Base-by-base conservation (phyloP, 2,329 filamentous ascomycete species). In the Botryotinia globosa region DNA sequence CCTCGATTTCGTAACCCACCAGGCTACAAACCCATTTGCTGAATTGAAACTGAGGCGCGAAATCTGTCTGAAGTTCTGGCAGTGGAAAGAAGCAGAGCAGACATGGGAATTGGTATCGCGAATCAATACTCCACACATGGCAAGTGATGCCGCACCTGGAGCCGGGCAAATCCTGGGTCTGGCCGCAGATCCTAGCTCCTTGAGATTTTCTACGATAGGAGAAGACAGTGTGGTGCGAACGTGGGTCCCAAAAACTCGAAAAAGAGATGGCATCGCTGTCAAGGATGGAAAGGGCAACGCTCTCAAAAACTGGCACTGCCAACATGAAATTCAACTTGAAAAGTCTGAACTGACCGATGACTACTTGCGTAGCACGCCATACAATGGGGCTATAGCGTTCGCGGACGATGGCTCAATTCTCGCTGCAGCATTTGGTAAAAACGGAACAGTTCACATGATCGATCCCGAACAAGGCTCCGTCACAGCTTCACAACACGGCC, bases 21-120 rank as follows among this genome's bases (percentile, higher is more conserved):
- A 84, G 32, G 82, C 81, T 58, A 82, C 80, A n/a, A 80, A 81
- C 69, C 82, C 79, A 74, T 84, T 82, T 76, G 85, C 83, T 69
- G 85, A 88, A 72, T 82, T 84, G 44, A 82, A 83, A 45, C 85
- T 86, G 74, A 86, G 85, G 74, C 87, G 87, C 61, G 95, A 98
- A 80, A 88, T 94, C 0, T 92, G 92, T 78, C 85, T 99, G 67
- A 98, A 97, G 80, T 96, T 99, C 81, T 99, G 96, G 96, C 83
- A 90, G 81, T 82, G 92, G 82, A 89, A 88, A 82, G 79, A 85
- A 78, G 79, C 85, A 78, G 79, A 85, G 79, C 80, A 88, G 79
- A 79, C 84, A 77, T 93, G 96, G 86, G 90, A 92, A 74, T 85
- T 99, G 18, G 90, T 93, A 69, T 92, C 94, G 3, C 89, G 95